A percentile compares a stretch with the other conserved stretches of the same genome.
Conservation (phyloP, 345 rosid species). For the Cochlearia excelsa region DNA sequence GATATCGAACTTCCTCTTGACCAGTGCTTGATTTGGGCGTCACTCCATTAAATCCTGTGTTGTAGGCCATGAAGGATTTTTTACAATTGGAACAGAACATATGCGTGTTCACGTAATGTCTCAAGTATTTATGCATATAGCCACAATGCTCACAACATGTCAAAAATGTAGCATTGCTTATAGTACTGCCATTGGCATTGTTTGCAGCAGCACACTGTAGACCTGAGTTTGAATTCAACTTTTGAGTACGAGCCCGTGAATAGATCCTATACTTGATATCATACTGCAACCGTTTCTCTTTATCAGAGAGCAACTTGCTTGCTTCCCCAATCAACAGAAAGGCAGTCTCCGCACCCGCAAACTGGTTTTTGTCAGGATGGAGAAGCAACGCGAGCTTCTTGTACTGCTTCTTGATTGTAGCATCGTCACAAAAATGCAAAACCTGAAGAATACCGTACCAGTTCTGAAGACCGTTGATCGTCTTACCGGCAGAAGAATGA, state of each 20-base stretch:
- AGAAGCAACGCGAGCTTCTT: constrained; percentile 75
- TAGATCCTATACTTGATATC: constrained; percentile 50
- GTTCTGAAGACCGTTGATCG: constrained; percentile 56
- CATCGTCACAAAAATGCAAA: constrained; percentile 50
- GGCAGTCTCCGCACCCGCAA: constrained; percentile 87
- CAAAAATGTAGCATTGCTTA: constrained; percentile 46
- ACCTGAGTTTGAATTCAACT: constrained; percentile 33
- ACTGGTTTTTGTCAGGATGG: constrained; percentile 92
- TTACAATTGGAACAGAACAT: constrained; percentile 57
- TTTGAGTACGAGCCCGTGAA: constrained; percentile 25
- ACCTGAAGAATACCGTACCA: constrained; percentile 87
- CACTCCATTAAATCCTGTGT: constrained; percentile 39
- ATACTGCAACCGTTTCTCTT: constrained; percentile 43
- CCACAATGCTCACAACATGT: constrained; percentile 60
- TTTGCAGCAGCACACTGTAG: constrained; percentile 31
- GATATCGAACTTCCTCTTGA: constrained; percentile 38
- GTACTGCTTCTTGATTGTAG: constrained; percentile 71
- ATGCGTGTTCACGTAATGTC: constrained; percentile 35
- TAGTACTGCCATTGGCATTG: neutral
- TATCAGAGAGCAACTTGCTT: constrained; percentile 55
- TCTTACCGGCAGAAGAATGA: constrained; percentile 57
- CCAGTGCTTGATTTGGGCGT: constrained; percentile 33
- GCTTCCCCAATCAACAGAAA: constrained; percentile 89
- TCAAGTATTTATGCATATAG: constrained; percentile 42
- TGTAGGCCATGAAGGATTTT: constrained; percentile 46